phyloP scores from a whole-genome alignment of 257 asterid species.

The Cruciata laevipes region DNA sequence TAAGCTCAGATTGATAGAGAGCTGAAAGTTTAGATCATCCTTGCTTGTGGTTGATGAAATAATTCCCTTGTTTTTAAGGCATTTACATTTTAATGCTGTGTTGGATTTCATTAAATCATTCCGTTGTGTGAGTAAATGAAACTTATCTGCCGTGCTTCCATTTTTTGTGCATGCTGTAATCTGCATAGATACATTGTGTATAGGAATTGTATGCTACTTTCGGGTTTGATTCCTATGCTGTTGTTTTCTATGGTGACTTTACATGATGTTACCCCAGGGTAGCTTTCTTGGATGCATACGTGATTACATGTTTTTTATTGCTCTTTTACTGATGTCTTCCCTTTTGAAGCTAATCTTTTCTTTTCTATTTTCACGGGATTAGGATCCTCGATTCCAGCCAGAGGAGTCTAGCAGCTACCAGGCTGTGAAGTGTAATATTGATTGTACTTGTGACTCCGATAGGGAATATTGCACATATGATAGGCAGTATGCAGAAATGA shows the following conservation, averaged over 20 bases:
- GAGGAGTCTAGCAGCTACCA: conserved; percentile 66
- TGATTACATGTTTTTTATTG: background rate
- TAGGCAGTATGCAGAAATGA: conserved; percentile 96
- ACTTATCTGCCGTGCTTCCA: background rate
- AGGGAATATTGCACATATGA: conserved; percentile 72
- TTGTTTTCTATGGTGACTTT: background rate
- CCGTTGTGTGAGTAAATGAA: background rate
- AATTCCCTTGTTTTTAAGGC: background rate
- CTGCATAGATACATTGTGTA: background rate
- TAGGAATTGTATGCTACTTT: background rate
- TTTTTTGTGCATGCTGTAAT: background rate
- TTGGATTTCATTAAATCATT: background rate
- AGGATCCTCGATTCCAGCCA: conserved; percentile 96
- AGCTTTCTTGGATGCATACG: background rate
- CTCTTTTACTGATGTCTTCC: background rate
- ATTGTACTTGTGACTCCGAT: conserved; percentile 71
- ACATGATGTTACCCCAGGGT: background rate
- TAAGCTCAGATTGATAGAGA: background rate
- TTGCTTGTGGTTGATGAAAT: background rate
- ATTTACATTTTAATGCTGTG: background rate
- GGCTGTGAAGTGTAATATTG: conserved; percentile 81
- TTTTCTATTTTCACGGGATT: background rate
- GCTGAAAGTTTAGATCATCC: conserved; percentile 7
- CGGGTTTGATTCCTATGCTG: background rate
- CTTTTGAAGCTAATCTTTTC: background rate